phyloP scores from a whole-genome alignment of 1,139 yeast genomes.

The Pichia sp. region DNA sequence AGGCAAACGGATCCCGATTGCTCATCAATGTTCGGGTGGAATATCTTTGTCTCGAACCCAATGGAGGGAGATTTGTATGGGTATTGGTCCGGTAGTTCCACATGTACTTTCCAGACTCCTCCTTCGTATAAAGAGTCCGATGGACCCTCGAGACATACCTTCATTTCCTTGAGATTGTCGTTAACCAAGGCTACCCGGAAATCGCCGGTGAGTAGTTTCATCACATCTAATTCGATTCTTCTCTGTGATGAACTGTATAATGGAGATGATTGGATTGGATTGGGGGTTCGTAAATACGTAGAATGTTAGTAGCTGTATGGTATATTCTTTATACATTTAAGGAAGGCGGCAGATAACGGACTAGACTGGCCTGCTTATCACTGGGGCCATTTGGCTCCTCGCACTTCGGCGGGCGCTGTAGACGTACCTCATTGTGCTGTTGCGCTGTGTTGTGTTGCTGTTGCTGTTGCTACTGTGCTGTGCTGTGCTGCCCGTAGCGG shows the following conservation, averaged over 20 bases:
- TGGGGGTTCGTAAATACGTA: no score
- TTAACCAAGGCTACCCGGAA: constrained; percentile 81
- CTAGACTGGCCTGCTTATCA: no score
- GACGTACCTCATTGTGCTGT: no score
- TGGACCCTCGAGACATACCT: constrained; percentile 84
- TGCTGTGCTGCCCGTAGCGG: no score
- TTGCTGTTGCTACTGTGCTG: no score
- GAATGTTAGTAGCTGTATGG: no score
- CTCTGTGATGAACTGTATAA: constrained; percentile 10
- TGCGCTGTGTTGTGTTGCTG: no score
- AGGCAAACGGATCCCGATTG: constrained; percentile 90
- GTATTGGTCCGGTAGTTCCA: constrained; percentile 91
- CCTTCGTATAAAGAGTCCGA: constrained; percentile 83
- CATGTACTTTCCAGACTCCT: constrained; percentile 88
- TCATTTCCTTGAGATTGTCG: constrained; percentile 88
- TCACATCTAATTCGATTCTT: constrained; percentile 93
- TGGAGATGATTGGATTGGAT: no score
- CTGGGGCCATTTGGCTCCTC: no score
- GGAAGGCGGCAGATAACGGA: no score
- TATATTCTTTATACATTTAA: no score
- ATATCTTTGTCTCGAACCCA: constrained; percentile 86
- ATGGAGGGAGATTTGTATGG: constrained; percentile 96
- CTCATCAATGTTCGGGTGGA: constrained; percentile 91
- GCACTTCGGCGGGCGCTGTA: no score
- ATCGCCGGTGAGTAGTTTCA: constrained; percentile 94